Evolutionary conservation across 306 rosid genomes (phyloP), one percentile per base, ranked within the genome.

Genomic region (Quercus parvula): DNA sequence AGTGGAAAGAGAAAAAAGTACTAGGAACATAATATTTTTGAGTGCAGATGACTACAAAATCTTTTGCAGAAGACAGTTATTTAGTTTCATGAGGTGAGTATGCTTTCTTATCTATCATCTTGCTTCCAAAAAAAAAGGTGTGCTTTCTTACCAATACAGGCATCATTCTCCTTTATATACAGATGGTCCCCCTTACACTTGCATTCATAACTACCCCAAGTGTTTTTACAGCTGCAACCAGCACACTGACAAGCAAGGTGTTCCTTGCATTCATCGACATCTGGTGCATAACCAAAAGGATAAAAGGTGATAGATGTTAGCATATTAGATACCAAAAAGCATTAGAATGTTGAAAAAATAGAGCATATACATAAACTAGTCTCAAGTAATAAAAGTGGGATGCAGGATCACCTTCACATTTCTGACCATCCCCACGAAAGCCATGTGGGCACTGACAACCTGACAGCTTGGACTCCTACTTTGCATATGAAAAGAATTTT

Each of bases 371-470:
- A 4, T 70, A 54, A 67, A 15, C 35, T 24, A 22, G 52, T 64
- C 64, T 20, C 69, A 33, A 27, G 62, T 66, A 76, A 25, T 49
- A 25, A 77, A 22, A 27, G 20, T 46, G 54, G 64, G 78, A 77
- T 44, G n/a, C 56, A 81, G 64, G 62, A 62, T 84, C 63, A 94
- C 99, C 99, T 87, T 86, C 83, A 28, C 97, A 94, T 25, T 78
- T 84, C 12, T 75, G 28, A n/a, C 99, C 97, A 49, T 92, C 87
- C 49, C 95, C 97, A 1, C 0, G 56, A 79, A 94, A 94, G 31
- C 99, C 97, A 59, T 2, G 49, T 1, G 99, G 99, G 80, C 97
- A 94, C 4, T 71, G 73, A 69, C 99, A 94, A 38, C 97, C 94
- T 15, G 88, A 82, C 71, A 86, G 78, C 69, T 71, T 81, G 3